Evolutionary conservation across 2,329 filamentous ascomycete genomes (phyloP).

Genomic region (Cladosporium sp.): DNA sequence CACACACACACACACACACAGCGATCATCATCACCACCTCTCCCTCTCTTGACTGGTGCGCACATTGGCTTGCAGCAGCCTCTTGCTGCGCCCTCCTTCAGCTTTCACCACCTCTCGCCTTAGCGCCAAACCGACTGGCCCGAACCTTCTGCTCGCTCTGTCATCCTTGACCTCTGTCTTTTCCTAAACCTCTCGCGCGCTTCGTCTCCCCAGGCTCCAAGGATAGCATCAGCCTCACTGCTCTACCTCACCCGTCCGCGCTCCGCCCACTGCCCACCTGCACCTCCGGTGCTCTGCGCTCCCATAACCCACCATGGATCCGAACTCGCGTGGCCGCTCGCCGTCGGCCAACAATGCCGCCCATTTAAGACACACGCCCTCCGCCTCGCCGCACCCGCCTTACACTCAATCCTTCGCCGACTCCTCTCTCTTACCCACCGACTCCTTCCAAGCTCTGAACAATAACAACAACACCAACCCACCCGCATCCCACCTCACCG

Average conservation of each 20-base stretch:
- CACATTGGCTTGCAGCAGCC: not conserved
- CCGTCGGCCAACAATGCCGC: slow-evolving; percentile 22
- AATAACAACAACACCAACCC: slow-evolving; percentile 26
- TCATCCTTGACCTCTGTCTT: not conserved
- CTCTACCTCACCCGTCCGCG: not conserved
- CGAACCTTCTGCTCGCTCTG: not conserved
- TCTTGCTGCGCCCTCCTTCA: not conserved
- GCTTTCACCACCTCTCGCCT: not conserved
- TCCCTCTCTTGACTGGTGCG: no score
- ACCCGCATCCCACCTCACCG: slow-evolving; percentile 22
- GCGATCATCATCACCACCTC: no score
- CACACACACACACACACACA: no score
- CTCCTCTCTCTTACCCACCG: slow-evolving; percentile 14
- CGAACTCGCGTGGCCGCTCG: slow-evolving; percentile 23
- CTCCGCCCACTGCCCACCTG: not conserved
- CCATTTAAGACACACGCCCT: slow-evolving; percentile 27
- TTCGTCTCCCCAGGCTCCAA: slow-evolving; percentile 4
- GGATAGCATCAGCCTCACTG: slow-evolving; percentile 13
- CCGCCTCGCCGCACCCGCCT: slow-evolving; percentile 27
- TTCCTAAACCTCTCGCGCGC: slow-evolving; percentile 8
- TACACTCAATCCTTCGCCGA: slow-evolving; percentile 20
- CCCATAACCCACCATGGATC: slow-evolving; percentile 9
- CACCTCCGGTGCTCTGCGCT: not conserved
- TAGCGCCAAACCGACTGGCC: not conserved
- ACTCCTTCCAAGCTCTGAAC: slow-evolving; percentile 19